Conservation (phyloP, 148 eudicot species). For the Amaranthus palmeri region DNA sequence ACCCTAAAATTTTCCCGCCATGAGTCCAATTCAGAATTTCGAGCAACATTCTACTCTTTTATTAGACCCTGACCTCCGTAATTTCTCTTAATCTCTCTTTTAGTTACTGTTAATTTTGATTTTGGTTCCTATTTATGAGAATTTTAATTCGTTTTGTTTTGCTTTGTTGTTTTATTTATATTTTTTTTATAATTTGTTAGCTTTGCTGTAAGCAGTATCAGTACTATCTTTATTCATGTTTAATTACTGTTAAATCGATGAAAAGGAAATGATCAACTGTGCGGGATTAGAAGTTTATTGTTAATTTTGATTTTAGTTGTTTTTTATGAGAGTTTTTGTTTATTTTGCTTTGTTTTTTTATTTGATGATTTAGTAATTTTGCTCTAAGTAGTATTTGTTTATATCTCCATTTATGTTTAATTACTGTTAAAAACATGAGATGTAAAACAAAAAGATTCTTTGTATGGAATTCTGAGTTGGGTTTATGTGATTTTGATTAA, state of each 20-base stretch:
- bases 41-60: constrained; percentile 87
- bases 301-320: neutral
- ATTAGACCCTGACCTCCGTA: constrained; percentile 67
- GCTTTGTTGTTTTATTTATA: neutral
- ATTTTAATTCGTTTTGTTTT: neutral
- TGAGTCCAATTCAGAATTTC: constrained; percentile 94
- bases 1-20: constrained; percentile 23
- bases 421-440: no score
- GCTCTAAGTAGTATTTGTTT: no score
- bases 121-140: neutral
- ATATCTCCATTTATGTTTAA: no score
- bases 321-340: neutral
- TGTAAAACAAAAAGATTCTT: no score
- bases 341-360: neutral
- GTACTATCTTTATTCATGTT: neutral
- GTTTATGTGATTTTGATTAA: no score
- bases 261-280: no score
- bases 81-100: neutral
- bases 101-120: neutral
- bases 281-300: neutral
- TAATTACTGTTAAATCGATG: no score
- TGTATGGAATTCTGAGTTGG: no score
- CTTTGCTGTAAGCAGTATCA: neutral
- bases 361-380: no score
- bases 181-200: neutral